A percentile compares a stretch with the other conserved stretches of the same genome.
Conservation (phyloP, 2,329 filamentous ascomycete species). For the Diaporthe sp. region DNA sequence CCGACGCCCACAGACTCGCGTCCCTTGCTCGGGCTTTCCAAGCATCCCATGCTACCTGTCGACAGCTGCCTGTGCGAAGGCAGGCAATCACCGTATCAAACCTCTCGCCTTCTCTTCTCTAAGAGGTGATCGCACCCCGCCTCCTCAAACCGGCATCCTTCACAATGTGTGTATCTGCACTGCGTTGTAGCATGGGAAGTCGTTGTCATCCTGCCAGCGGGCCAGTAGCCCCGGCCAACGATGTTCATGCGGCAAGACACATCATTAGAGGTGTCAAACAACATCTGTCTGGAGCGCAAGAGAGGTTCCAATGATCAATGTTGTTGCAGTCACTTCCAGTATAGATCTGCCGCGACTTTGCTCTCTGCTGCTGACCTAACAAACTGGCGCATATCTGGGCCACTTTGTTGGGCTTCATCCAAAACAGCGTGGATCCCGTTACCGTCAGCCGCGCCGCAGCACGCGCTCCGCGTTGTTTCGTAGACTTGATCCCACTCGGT, state of each 20-base stretch:
- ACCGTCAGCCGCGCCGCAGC: slow-evolving; percentile 62
- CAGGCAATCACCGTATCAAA: background rate
- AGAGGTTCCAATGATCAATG: background rate
- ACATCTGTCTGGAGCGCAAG: slow-evolving; percentile 13
- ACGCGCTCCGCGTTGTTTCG: slow-evolving; percentile 75
- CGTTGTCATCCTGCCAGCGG: background rate
- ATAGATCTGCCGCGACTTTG: slow-evolving; percentile 66
- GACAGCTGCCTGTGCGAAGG: background rate
- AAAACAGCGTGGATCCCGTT: slow-evolving; percentile 58
- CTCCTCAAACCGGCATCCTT: slow-evolving; percentile 5
- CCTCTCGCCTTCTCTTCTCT: background rate
- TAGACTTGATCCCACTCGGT: slow-evolving; percentile 82
- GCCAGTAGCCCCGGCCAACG: background rate
- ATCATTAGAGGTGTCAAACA: slow-evolving; percentile 5
- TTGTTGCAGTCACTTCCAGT: slow-evolving; percentile 67
- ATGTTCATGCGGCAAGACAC: slow-evolving; percentile 18
- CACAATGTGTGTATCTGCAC: background rate
- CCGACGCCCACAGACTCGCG: background rate
- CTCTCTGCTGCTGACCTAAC: slow-evolving; percentile 72
- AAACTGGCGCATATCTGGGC: slow-evolving; percentile 70
- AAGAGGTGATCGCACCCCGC: background rate
- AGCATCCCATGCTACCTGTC: background rate
- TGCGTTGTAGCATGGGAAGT: background rate
- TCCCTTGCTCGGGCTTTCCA: background rate
- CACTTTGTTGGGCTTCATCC: slow-evolving; percentile 58